Evolutionary conservation across 768 basidiomycete genomes (phyloP), one percentile per base, ranked within the genome.

Genomic region (Agaricus blazei): DNA sequence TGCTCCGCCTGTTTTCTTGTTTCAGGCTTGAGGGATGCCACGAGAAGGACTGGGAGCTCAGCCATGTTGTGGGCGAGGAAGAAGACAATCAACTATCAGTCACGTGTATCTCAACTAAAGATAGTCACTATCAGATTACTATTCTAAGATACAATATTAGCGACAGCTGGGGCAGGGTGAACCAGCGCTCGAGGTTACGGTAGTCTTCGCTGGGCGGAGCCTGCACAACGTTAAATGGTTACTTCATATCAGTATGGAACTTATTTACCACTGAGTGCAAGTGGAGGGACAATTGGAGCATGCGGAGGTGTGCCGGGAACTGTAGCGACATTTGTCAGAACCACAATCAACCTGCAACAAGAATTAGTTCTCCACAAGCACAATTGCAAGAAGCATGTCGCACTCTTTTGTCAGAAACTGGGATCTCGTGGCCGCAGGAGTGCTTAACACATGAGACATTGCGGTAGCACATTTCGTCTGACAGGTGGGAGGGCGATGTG

Each of bases 1-100:
- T 86, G 82, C 64, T 98, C 96, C 0, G 96, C 93, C 51, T 85
- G 75, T 68, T 91, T 90, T 58, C 92, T 73, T 0, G 83, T 82
- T 12, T 76, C 62, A 19, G 91, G 85, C 59, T 84, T 72, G 54
- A 91, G 75, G 45, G 90, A 88, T 6, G 86, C 82, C 52, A 85
- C 73, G 59, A 96, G 80, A 61, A 93, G 77, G 57, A 80, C 65
- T 57, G 90, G 70, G 54, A 91, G 74, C 66, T 88, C 80, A 26
- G 85, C 76, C 87, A 88, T 89, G 57, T 47, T 48, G 51, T 46
- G 40, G 53, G 28, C 48, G 38, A 37, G 51, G 23, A 45, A 24
- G 54, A 58, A 47, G 54, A 27, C 48, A 37, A 50, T 58, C 47
- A 54, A 50, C 46, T 38, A n/a, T 15, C 23, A 27, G 31, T 41